phyloP scores from a whole-genome alignment of 2,329 filamentous ascomycete genomes.

The Ascosphaera apis region DNA sequence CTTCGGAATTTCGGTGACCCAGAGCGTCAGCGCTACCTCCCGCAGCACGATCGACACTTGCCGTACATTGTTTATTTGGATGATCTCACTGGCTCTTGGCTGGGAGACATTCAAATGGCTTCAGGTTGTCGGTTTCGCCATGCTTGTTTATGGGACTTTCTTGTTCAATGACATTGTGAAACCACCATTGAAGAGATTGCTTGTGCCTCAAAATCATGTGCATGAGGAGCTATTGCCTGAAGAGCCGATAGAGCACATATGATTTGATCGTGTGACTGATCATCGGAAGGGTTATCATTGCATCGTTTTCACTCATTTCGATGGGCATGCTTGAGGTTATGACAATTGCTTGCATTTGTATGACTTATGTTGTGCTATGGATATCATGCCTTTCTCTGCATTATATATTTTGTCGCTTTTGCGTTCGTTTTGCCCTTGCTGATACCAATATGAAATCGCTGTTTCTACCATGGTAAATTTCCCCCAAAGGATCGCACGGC shows the following conservation, averaged over 20 bases:
- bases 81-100: constrained; percentile 73
- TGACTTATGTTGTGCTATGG: no score
- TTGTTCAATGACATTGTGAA: constrained; percentile 86
- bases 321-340: not conserved
- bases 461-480: no score
- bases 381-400: no score
- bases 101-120: constrained; percentile 98
- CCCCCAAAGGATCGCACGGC: no score
- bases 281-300: not conserved
- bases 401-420: no score
- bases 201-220: constrained; percentile 25
- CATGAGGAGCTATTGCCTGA: constrained; percentile 44
- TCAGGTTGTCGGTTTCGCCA: constrained; percentile 66
- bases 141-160: constrained; percentile 92
- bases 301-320: not conserved
- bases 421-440: no score
- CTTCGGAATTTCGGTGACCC: constrained; percentile 85
- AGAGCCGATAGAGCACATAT: constrained; percentile 56
- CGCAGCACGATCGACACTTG: constrained; percentile 94
- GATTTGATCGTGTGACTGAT: constrained; percentile 3
- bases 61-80: constrained; percentile 93
- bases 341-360: not conserved
- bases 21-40: constrained; percentile 71
- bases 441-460: no score
- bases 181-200: constrained; percentile 48